Evolutionary conservation across 1,139 yeast species (phyloP), one percentile per base, ranked within the genome.

Genomic region (Kluyveromyces sp.): DNA sequence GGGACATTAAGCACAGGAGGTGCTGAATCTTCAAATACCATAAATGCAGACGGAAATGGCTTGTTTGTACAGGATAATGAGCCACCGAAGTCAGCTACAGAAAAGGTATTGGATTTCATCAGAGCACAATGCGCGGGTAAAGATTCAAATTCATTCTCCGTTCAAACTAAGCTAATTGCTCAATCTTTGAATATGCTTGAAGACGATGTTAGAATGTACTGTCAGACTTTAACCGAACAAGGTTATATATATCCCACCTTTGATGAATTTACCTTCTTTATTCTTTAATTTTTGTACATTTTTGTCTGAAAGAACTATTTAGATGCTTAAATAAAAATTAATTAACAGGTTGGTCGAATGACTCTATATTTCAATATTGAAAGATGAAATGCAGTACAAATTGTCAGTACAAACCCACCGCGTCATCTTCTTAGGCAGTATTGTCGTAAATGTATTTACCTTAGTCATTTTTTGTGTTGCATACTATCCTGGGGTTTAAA

Each of bases 101-200:
- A 77, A 46, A 70, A 64, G 53, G 72, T 81, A 38, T 68, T 72
- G 48, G 71, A 71, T n/a, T 70, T 77, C 68, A 82, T 60, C 68
- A 70, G 53, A 73, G 73, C 48, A 65, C 78, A 61, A 48, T 63
- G 66, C 48, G 55, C 48, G 21, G 64, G 61, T 54, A 71, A 79
- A 37, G 72, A 74, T 42, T 68, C 78, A 15, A 82, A 83, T 80
- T 72, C 78, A 8, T 89, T 83, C 58, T 92, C 92, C 53, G 88
- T 83, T 7, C 88, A 87, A 25, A 68, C 79, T 25, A 76, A 74
- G 48, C 71, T 77, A 49, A 76, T 84, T 50, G 72, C 80, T 25
- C 84, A 80, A 58, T 71, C 73, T 35, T 67, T 83, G 55, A 70
- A 69, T 40, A 54, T 82, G n/a, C 57, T 74, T 32, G 72, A 70